phyloP scores from a whole-genome alignment of 306 rosid genomes.

The Cicer chorassanicum region DNA sequence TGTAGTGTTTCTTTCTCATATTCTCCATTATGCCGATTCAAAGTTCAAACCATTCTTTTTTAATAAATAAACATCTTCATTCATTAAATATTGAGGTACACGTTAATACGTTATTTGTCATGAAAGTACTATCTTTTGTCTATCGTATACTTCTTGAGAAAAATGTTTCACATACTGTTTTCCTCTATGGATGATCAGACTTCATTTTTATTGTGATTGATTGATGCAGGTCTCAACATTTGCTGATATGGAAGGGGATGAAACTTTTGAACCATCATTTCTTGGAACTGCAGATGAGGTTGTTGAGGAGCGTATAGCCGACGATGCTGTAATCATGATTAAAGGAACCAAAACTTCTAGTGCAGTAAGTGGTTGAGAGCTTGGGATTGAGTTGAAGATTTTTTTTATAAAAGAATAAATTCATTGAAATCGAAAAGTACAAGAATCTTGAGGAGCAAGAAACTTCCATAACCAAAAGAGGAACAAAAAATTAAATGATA shows the following conservation, averaged over 20 bases:
- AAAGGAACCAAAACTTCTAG: slow-evolving; percentile 88
- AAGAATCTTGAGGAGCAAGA: slow-evolving; percentile 21
- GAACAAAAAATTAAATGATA: slow-evolving; percentile 4
- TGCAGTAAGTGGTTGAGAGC: slow-evolving; percentile 67
- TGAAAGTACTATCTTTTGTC: not conserved
- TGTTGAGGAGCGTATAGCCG: slow-evolving; percentile 93
- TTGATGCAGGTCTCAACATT: slow-evolving; percentile 84
- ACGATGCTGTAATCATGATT: slow-evolving; percentile 86
- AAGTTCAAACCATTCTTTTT: not conserved
- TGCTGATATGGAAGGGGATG: slow-evolving; percentile 99
- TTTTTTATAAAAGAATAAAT: slow-evolving; percentile 1
- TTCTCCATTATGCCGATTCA: not conserved
- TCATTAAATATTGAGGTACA: not conserved
- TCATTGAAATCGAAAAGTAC: not conserved
- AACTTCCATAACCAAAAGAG: not conserved
- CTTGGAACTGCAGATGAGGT: slow-evolving; percentile 97
- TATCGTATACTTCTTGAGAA: not conserved
- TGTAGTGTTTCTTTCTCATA: not conserved
- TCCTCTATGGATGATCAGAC: slow-evolving; percentile 8
- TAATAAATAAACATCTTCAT: not conserved
- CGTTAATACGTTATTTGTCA: not conserved
- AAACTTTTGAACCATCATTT: slow-evolving; percentile 90
- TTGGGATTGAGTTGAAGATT: not conserved
- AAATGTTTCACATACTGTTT: not conserved
- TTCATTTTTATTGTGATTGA: slow-evolving; percentile 27